phyloP scores from a whole-genome alignment of 306 rosid species.

The peach (Prunus persica) region Prunus_persica_NCBIv2 NC_034009.1:26770001-26770500 shows the following conservation, averaged over 20 bases:
- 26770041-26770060: constrained; percentile 33
- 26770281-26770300: constrained; percentile 32
- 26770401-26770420: too few relatives aligned
- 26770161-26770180: constrained; percentile 29
- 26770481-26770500: background rate
- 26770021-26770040: constrained; percentile 32
- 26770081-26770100: background rate
- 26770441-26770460: too few relatives aligned
- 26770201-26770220: constrained; percentile 28
- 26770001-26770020: constrained; percentile 30
- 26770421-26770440: too few relatives aligned
- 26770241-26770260: constrained; percentile 55
- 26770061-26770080: constrained; percentile 11
- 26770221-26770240: constrained; percentile 43
- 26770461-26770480: too few relatives aligned
- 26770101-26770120: background rate
- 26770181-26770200: constrained; percentile 21
- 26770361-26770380: background rate
- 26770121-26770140: background rate
- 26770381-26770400: too few relatives aligned
- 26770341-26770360: background rate
- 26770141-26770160: background rate
- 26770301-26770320: constrained; percentile 39
- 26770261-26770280: constrained; percentile 36
- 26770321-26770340: constrained; percentile 40